Percentiles rank a stretch among this genome's conserved stretches.
phyloP scores from a whole-genome alignment of 2,329 filamentous ascomycete genomes.

The Emmonsiellopsis sp. region DNA sequence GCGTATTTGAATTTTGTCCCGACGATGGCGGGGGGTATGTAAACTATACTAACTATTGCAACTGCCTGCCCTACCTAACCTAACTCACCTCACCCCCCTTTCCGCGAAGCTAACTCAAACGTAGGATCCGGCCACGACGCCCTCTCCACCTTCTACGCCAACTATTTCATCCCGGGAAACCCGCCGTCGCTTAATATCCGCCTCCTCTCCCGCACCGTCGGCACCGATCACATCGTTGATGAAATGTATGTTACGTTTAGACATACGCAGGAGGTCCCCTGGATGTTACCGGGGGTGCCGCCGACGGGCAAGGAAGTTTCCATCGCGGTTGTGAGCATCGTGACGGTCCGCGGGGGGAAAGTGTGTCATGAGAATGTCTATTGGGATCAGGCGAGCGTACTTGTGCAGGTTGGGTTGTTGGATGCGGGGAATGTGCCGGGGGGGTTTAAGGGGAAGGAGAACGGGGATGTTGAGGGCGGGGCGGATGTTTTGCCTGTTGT shows the following conservation, averaged over 20 bases:
- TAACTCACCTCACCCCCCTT: too few relatives aligned
- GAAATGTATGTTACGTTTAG: slow-evolving; percentile 50
- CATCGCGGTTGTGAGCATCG: slow-evolving; percentile 48
- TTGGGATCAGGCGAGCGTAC: slow-evolving; percentile 54
- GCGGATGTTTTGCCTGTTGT: slow-evolving; percentile 25
- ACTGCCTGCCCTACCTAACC: slow-evolving; percentile 13
- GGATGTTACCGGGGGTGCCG: slow-evolving; percentile 51
- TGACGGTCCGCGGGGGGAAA: slow-evolving; percentile 44
- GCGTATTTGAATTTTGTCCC: slow-evolving; percentile 21
- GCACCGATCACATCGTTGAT: slow-evolving; percentile 52
- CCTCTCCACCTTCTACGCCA: slow-evolving; percentile 44
- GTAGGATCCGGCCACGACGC: slow-evolving; percentile 34
- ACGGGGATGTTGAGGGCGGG: slow-evolving; percentile 9
- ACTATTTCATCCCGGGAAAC: slow-evolving; percentile 47
- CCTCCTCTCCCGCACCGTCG: slow-evolving; percentile 50
- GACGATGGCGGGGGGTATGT: slow-evolving; percentile 30
- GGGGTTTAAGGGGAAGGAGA: slow-evolving; percentile 18
- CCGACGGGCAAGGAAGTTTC: slow-evolving; percentile 50
- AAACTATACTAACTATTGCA: slow-evolving; percentile 13
- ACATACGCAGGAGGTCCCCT: slow-evolving; percentile 48
- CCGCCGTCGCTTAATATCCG: slow-evolving; percentile 44
- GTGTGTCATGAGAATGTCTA: slow-evolving; percentile 49
- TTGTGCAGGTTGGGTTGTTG: slow-evolving; percentile 51
- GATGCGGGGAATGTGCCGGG: slow-evolving; percentile 46
- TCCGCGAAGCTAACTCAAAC: neutral